Percentiles rank a stretch among this genome's conserved stretches.
Conservation (phyloP, 2,329 filamentous ascomycete genomes). For the Tolypocladium capitatum region DNA sequence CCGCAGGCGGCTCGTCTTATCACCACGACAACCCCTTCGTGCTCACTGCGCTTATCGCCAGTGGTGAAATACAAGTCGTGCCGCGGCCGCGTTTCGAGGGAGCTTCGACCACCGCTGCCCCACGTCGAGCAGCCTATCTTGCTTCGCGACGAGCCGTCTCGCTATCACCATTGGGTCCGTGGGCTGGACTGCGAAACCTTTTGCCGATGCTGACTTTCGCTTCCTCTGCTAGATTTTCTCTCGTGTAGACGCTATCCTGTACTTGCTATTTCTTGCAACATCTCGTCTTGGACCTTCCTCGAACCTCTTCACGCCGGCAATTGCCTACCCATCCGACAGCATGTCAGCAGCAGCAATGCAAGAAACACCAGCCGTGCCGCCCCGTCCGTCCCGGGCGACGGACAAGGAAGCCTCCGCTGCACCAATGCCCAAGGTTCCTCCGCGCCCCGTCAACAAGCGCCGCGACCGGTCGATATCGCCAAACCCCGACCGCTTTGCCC, state of each 20-base stretch:
- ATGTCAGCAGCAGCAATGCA: constrained; percentile 40
- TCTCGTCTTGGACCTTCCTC: neutral
- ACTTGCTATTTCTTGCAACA: neutral
- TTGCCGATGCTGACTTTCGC: neutral
- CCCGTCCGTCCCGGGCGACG: constrained; percentile 38
- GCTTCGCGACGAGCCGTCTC: neutral
- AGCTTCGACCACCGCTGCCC: neutral
- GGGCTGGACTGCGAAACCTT: neutral
- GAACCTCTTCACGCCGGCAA: neutral
- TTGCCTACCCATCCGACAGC: constrained; percentile 1
- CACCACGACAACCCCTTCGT: neutral
- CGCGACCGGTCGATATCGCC: constrained; percentile 67
- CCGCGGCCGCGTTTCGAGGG: neutral
- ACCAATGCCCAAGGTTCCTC: constrained; percentile 57
- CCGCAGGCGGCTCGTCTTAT: neutral
- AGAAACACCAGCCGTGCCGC: constrained; percentile 39
- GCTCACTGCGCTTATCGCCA: neutral
- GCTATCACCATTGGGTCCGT: neutral
- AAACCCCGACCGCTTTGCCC: constrained; percentile 64
- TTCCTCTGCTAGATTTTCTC: neutral
- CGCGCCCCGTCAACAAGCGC: constrained; percentile 59
- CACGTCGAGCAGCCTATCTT: constrained; percentile 3
- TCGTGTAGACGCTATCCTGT: neutral
- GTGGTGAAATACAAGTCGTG: neutral
- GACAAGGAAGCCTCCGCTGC: constrained; percentile 27